Percentiles rank a stretch among this genome's conserved stretches.
These are phyloP conservation scores for Phoma sp. DNA, from an alignment of 2,329 filamentous ascomycete genomes.

Conservation along the genomic window DNA sequence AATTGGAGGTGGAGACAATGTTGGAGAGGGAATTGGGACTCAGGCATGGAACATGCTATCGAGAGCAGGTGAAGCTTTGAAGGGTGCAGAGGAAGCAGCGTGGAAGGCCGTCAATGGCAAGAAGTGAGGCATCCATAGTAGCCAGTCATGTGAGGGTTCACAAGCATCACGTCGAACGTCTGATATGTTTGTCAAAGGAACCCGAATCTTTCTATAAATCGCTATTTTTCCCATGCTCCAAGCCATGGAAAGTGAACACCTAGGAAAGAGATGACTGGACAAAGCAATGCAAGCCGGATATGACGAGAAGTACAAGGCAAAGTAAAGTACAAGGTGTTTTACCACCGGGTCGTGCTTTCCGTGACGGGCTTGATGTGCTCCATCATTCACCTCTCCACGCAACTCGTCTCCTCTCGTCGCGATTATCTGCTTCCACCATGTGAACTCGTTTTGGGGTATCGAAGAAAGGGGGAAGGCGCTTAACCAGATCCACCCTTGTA, in stretches of 20 bases:
- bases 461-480: conserved; percentile 41
- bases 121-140: conserved; percentile 5
- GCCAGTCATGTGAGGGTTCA: not conserved
- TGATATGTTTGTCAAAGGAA: conserved; percentile 29
- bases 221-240: conserved; percentile 47
- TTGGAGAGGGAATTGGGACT: conserved; percentile 36
- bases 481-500: conserved; percentile 72
- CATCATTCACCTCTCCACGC: conserved; percentile 43
- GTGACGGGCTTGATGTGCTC: conserved; percentile 46
- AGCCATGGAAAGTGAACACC: conserved; percentile 44
- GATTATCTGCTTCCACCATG: conserved; percentile 46
- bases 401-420: conserved; percentile 37
- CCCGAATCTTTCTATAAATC: conserved; percentile 46
- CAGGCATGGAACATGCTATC: conserved; percentile 44
- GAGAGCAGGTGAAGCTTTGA: conserved; percentile 46
- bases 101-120: conserved; percentile 44
- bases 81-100: conserved; percentile 44
- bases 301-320: conserved; percentile 49
- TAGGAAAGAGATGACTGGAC: conserved; percentile 42
- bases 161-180: conserved; percentile 8
- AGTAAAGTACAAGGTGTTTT: conserved; percentile 53
- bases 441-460: conserved; percentile 45
- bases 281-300: conserved; percentile 48
- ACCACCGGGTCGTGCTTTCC: conserved; percentile 50
- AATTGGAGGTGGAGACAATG: conserved; percentile 36